A percentile compares a stretch with the other conserved stretches of the same genome.
phyloP scores from a whole-genome alignment of 2,329 filamentous ascomycete species.

The Fusarium chlamydosporum region DNA sequence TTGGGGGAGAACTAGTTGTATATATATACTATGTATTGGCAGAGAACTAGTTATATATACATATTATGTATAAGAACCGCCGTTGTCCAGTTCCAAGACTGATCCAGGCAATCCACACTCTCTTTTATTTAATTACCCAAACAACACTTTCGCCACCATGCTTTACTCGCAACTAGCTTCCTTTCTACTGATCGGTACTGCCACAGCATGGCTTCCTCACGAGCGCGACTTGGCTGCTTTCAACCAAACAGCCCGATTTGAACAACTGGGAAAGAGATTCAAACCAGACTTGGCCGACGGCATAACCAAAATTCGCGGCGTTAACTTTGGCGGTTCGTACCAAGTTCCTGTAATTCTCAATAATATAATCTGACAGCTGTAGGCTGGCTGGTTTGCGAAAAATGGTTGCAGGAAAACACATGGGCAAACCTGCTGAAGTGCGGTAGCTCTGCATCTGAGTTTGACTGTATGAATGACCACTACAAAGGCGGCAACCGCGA shows the following conservation, averaged over 20 bases:
- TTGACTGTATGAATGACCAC: conserved; percentile 41
- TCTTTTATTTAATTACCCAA: neutral
- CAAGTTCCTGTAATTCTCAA: fast-evolving
- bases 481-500: conserved; percentile 28
- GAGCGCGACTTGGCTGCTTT: conserved; percentile 37
- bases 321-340: conserved; percentile 34
- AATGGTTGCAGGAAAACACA: conserved; percentile 23
- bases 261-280: conserved; percentile 36
- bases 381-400: conserved; percentile 41
- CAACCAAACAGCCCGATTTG: conserved; percentile 37
- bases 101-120: neutral
- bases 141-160: neutral
- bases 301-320: conserved; percentile 36
- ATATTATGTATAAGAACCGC: neutral
- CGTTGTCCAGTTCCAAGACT: neutral
- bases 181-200: conserved; percentile 13
- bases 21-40: neutral
- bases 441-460: conserved; percentile 28
- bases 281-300: conserved; percentile 21
- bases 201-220: conserved; percentile 34
- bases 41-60: neutral
- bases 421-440: conserved; percentile 33
- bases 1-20: neutral
- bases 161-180: neutral
- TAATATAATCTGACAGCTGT: fast-evolving